Evolutionary conservation across 495 filamentous ascomycete species (phyloP), one percentile per base, ranked within the genome.

Genomic region (Penicillium roqueforti): DNA sequence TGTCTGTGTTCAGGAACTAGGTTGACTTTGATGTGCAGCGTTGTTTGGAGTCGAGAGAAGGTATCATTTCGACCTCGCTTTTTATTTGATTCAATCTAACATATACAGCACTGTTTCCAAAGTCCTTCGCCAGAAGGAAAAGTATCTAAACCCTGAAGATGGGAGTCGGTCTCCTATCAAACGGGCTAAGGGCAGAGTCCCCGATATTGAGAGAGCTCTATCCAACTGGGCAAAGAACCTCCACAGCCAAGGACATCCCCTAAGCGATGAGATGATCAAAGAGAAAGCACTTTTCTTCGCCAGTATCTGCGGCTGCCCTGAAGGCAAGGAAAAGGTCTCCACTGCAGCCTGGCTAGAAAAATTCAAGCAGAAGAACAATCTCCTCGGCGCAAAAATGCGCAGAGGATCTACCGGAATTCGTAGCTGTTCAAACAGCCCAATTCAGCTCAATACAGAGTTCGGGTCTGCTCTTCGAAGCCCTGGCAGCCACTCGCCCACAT

Each of bases 1-100:
- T 56, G 43, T 39, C 54, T 40, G 8, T 51, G 23, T 22, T 50
- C 25, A 59, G 48, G 47, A 58, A 53, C 57, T 65, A 57, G 54
- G 31, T 63, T 70, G 51, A 74, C 67, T 28, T 45, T 22, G n/a
- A 34, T 41, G 4, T 43, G 39, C 51, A 92, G 88, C 88, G 23
- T 82, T 92, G 68, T 99, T 99, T 76, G 92, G 93, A 20, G 93
- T 99, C 50, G 93, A 99, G 76, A 79, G 93, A 86, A 98, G 93
- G 93, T 98, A 87, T 40, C 16, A 37, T 37, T 29, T 6, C n/a
- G 13, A 18, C 22, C 36, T 26, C 6, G 18, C 6, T 31, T 7
- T 37, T 7, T 37, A 6, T 22, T 42, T n/a, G 2, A 40, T 61
- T 57, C 31, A 58, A 56, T 61, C 68, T 68, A 60, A 69, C 59